Percentiles rank a stretch among this genome's conserved stretches.
These are phyloP conservation scores for Skeletonema grethae DNA, from an alignment of 108 stramenopile species.

Conservation along the genomic window DNA sequence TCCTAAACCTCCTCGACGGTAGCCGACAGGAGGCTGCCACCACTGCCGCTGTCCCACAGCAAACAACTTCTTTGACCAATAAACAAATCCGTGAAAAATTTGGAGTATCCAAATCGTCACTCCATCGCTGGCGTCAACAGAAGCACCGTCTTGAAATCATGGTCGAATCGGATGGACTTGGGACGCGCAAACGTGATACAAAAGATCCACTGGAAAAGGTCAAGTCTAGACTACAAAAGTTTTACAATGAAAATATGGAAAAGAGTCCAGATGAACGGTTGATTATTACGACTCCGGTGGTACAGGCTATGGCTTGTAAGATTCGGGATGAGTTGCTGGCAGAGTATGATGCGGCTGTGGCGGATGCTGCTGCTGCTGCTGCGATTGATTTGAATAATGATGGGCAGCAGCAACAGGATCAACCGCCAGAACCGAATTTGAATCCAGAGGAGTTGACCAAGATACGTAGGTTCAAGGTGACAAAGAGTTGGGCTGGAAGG, in stretches of 20 bases:
- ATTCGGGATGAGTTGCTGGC: conserved; percentile 22
- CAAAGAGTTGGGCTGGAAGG: conserved; percentile 35
- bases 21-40: neutral
- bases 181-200: conserved; percentile 34
- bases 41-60: neutral
- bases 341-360: conserved; percentile 2
- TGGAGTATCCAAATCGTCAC: conserved; percentile 27
- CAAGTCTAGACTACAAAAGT: conserved; percentile 23
- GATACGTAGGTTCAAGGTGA: conserved; percentile 21
- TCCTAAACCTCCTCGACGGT: conserved; percentile 21
- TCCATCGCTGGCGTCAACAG: conserved; percentile 35
- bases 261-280: conserved; percentile 15
- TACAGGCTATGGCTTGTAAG: conserved; percentile 29
- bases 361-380: neutral
- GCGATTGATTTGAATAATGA: neutral
- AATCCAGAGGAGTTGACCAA: conserved; percentile 10
- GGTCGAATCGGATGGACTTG: conserved; percentile 10
- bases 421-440: conserved; percentile 9
- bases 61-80: conserved; percentile 21
- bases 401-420: neutral
- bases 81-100: conserved; percentile 28
- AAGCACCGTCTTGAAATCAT: conserved; percentile 27
- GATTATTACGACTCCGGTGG: conserved; percentile 18
- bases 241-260: conserved; percentile 22
- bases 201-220: conserved; percentile 22